Evolutionary conservation across 148 eudicot genomes (phyloP).

Genomic region (Salicornia ramosissima): DNA sequence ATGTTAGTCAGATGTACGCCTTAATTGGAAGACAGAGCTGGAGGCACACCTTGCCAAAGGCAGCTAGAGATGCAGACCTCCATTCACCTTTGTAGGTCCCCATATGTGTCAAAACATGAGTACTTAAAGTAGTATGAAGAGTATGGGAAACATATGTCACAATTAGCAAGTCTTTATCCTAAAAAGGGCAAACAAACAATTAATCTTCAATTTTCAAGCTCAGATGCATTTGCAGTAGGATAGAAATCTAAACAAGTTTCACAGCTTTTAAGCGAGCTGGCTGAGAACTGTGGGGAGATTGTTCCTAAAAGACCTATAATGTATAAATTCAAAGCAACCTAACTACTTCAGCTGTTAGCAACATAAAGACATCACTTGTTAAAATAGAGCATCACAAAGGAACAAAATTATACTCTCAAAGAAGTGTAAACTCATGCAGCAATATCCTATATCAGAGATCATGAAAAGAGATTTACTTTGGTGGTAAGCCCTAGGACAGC

Average conservation of each 20-base stretch:
- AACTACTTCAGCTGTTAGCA: neutral
- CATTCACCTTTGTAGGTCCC: too few relatives aligned
- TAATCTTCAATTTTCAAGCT: neutral
- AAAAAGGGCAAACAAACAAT: neutral
- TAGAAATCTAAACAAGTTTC: neutral
- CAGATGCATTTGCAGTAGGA: neutral
- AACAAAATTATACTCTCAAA: neutral
- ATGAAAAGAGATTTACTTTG: slow-evolving; percentile 25
- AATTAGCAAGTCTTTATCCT: neutral
- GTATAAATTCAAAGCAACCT: neutral
- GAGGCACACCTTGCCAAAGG: too few relatives aligned
- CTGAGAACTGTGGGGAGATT: neutral
- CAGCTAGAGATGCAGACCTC: too few relatives aligned
- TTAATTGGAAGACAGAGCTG: too few relatives aligned
- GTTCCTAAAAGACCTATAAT: neutral
- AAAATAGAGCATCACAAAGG: neutral
- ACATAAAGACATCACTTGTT: neutral
- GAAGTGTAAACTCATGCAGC: neutral
- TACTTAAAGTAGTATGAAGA: too few relatives aligned
- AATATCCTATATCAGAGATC: neutral
- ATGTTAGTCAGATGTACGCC: too few relatives aligned
- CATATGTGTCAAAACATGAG: too few relatives aligned
- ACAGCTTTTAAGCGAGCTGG: neutral
- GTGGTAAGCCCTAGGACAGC: slow-evolving; percentile 68
- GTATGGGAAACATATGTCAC: neutral